Evolutionary conservation across 2,329 filamentous ascomycete genomes (phyloP).

Genomic region (Aspergillus chevalieri): DNA sequence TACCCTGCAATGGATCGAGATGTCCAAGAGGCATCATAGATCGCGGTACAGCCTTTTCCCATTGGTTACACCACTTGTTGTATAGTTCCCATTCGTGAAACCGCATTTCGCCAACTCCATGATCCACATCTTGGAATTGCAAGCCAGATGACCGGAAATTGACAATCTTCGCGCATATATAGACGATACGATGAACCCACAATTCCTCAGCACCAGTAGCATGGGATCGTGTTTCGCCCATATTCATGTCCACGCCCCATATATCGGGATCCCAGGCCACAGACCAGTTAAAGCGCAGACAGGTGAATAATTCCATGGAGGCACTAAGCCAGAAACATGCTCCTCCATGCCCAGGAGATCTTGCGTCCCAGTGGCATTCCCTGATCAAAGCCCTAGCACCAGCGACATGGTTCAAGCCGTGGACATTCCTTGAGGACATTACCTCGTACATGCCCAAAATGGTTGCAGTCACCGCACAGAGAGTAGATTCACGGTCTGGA

Average conservation of each 20-base stretch:
- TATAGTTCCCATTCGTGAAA: conserved; percentile 72
- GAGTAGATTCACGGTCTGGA: conserved; percentile 72
- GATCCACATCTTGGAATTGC: conserved; percentile 55
- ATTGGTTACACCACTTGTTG: conserved; percentile 75
- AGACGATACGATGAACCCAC: conserved; percentile 86
- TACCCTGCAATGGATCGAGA: conserved; percentile 61
- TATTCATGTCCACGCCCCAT: conserved; percentile 79
- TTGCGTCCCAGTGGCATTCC: conserved; percentile 83
- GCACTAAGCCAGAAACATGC: conserved; percentile 95
- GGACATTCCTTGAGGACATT: conserved; percentile 73
- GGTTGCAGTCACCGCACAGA: conserved; percentile 81
- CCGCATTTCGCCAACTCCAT: conserved; percentile 53
- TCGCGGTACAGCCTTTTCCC: conserved; percentile 70
- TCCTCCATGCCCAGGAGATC: conserved; percentile 68
- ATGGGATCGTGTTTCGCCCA: conserved; percentile 50
- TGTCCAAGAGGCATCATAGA: conserved; percentile 85
- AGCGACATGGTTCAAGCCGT: conserved; percentile 84
- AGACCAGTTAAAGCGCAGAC: conserved; percentile 79
- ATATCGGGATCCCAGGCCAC: conserved; percentile 84
- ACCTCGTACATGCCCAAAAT: conserved; percentile 89
- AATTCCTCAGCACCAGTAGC: conserved; percentile 63
- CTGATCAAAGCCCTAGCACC: conserved; percentile 80
- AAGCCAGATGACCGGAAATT: conserved; percentile 73
- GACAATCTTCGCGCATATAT: conserved; percentile 77
- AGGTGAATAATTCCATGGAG: conserved; percentile 82